These are phyloP conservation scores for Verticillium nonalfalfae DNA, from an alignment of 2,329 filamentous ascomycete genomes.

Conservation along the genomic window DNA sequence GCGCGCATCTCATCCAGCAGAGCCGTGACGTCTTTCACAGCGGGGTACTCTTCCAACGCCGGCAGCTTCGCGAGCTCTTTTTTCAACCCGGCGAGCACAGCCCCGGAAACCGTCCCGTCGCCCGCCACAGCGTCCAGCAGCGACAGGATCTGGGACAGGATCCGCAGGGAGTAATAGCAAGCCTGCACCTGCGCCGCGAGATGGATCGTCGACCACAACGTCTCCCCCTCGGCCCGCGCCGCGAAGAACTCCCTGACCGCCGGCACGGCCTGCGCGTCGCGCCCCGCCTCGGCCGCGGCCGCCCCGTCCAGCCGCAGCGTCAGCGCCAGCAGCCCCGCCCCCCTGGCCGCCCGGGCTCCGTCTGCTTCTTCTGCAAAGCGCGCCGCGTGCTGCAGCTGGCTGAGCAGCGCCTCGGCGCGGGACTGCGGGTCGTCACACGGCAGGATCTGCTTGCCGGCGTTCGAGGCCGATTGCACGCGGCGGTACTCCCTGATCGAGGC, in stretches of 20 bases:
- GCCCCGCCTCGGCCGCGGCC: slow-evolving; percentile 17
- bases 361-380: slow-evolving; percentile 5
- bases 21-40: not conserved
- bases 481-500: slow-evolving; percentile 27
- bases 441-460: slow-evolving; percentile 8
- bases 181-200: slow-evolving; percentile 55
- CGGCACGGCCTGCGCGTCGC: slow-evolving; percentile 5
- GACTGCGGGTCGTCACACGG: slow-evolving; percentile 3
- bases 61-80: slow-evolving; percentile 4
- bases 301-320: slow-evolving; percentile 9
- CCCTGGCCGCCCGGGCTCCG: not conserved
- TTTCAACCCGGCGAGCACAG: not conserved
- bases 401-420: slow-evolving; percentile 12
- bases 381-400: slow-evolving; percentile 11
- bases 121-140: not conserved
- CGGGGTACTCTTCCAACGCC: slow-evolving; percentile 4
- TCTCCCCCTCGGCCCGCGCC: not conserved
- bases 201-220: slow-evolving; percentile 54
- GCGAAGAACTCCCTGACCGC: not conserved
- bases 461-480: slow-evolving; percentile 17
- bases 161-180: slow-evolving; percentile 54
- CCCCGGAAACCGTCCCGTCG: not conserved
- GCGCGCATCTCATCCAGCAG: slow-evolving; percentile 1
- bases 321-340: slow-evolving; percentile 3
- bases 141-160: slow-evolving; percentile 41